Conservation (phyloP, 148 eudicot species). For the Silene conica region DNA sequence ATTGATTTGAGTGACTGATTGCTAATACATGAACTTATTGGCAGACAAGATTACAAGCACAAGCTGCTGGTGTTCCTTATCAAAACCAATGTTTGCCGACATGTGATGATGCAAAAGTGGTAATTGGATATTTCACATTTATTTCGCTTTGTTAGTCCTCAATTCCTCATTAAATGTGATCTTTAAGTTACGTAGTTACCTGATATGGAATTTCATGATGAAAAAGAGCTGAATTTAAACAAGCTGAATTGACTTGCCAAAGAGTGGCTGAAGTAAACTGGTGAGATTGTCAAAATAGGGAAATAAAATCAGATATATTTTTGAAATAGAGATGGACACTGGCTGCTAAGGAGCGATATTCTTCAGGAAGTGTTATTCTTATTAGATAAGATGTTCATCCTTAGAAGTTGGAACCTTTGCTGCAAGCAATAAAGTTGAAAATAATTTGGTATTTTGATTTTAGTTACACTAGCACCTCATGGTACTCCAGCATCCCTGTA, state of each 20-base stretch:
- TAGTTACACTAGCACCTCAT: background rate
- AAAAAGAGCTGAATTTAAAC: too few relatives aligned
- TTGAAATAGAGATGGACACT: background rate
- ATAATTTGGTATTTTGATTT: background rate
- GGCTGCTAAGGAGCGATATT: background rate
- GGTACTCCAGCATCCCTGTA: background rate
- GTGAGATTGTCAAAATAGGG: background rate
- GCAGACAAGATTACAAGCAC: slow-evolving; percentile 97
- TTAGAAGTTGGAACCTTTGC: too few relatives aligned
- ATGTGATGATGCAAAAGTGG: slow-evolving; percentile 51
- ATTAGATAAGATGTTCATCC: too few relatives aligned
- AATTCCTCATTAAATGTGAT: background rate
- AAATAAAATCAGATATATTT: background rate
- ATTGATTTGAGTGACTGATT: background rate
- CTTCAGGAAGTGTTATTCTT: background rate
- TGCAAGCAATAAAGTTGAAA: background rate
- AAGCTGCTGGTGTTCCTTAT: slow-evolving; percentile 81
- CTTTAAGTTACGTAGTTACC: background rate
- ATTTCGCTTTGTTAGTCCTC: background rate
- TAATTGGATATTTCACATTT: slow-evolving; percentile 23
- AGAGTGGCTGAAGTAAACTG: too few relatives aligned
- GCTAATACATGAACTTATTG: background rate
- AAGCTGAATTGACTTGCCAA: background rate
- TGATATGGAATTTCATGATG: background rate
- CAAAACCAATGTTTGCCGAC: slow-evolving; percentile 35